Conservation (phyloP, 1,284 basidiomycete species). For the Pyrrhoderma noxium region DNA sequence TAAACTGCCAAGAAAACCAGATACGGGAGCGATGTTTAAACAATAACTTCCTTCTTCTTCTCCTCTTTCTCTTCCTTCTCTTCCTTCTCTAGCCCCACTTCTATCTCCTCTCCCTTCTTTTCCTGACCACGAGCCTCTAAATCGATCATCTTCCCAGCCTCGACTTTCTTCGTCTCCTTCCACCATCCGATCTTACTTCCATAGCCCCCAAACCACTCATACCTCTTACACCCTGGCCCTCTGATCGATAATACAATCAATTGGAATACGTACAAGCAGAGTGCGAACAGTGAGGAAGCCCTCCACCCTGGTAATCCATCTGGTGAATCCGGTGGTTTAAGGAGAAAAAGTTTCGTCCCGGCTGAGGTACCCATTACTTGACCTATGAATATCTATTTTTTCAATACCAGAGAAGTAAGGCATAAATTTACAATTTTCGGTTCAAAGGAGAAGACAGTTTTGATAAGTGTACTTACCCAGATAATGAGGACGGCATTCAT, state of each 20-base stretch:
- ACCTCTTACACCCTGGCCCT: slow-evolving; percentile 35
- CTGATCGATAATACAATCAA: slow-evolving; percentile 34
- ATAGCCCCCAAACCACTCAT: slow-evolving; percentile 35
- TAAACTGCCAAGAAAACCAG: background rate
- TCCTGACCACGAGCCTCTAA: too few relatives aligned
- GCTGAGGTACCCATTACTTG: slow-evolving; percentile 48
- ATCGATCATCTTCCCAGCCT: background rate
- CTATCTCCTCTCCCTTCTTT: background rate
- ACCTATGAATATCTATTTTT: slow-evolving; percentile 33
- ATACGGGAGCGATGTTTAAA: background rate
- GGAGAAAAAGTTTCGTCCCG: slow-evolving; percentile 43
- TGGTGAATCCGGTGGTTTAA: too few relatives aligned
- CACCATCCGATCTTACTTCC: too few relatives aligned
- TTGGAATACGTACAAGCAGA: slow-evolving; percentile 40
- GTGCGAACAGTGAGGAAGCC: slow-evolving; percentile 37
- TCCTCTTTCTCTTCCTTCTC: slow-evolving; percentile 1
- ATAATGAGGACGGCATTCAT: slow-evolving; percentile 46
- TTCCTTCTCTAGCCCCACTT: background rate
- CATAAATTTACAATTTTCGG: background rate
- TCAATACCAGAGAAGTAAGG: background rate
- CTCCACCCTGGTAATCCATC: slow-evolving; percentile 43
- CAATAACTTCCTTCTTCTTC: background rate
- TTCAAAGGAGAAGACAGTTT: slow-evolving; percentile 17
- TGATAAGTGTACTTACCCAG: slow-evolving; percentile 25
- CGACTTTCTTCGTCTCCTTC: slow-evolving; percentile 10